phyloP scores from a whole-genome alignment of 1,284 basidiomycete species.

The Vanrija sp. region DNA sequence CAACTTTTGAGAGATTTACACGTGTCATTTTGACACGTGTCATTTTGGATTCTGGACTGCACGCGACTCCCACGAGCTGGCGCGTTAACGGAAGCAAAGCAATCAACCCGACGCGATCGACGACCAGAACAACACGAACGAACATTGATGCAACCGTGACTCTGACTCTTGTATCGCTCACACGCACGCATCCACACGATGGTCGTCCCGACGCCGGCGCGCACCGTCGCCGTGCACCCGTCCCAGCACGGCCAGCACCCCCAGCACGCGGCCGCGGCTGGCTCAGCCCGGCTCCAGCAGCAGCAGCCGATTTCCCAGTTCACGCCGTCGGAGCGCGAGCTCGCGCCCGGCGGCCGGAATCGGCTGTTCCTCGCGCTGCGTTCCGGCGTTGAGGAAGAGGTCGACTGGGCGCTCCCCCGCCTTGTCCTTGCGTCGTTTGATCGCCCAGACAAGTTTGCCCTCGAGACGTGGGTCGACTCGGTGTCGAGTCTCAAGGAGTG shows the following conservation, averaged over 20 bases:
- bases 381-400: conserved; percentile 34
- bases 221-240: conserved; percentile 11
- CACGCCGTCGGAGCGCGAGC: conserved; percentile 23
- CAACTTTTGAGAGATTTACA: conserved; percentile 12
- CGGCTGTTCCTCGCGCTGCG: conserved; percentile 37
- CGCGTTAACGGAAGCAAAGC: conserved; percentile 6
- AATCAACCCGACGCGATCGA: conserved; percentile 2
- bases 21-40: conserved; percentile 1
- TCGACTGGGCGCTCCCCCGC: conserved; percentile 44
- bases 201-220: conserved; percentile 13
- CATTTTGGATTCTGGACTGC: no score
- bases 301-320: conserved; percentile 20
- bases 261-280: neutral
- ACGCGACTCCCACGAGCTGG: neutral
- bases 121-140: neutral
- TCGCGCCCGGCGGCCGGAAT: conserved; percentile 30
- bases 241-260: neutral
- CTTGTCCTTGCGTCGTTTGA: conserved; percentile 38
- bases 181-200: conserved; percentile 5
- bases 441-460: conserved; percentile 28
- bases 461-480: conserved; percentile 35
- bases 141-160: neutral
- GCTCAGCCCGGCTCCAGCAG: neutral
- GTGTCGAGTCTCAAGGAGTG: conserved; percentile 30
- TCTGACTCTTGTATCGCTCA: neutral